Evolutionary conservation across 2,329 filamentous ascomycete genomes (phyloP), one percentile per base, ranked within the genome.

Genomic region (Pseudocercospora pini-densiflorae): DNA sequence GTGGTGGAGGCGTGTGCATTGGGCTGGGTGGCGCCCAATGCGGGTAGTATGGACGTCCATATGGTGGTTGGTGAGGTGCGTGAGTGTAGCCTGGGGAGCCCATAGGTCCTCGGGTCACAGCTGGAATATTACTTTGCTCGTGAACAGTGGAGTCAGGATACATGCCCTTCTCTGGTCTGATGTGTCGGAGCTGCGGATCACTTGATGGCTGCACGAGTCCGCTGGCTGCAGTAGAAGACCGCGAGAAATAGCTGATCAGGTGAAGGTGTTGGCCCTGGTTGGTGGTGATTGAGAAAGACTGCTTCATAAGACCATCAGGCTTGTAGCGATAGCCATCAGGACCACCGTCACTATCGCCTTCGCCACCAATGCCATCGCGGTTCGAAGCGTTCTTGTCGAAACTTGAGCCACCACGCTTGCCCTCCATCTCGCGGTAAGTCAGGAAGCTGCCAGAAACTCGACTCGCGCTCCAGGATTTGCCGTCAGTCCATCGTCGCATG

Each of bases 271-370:
- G 93, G 71, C 93, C 88, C 43, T 86, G 89, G 1, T 92, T 93
- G 1, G 95, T 98, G 23, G 94, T 97, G 81, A 99, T 98, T 82
- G 94, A 98, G 85, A 98, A 99, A 0, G 95, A 98, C 81, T 99
- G 95, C 86, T 99, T 99, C 93, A 98, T 97, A 3, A 99, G 86
- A 0, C 95, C 95, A 75, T 99, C 95, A 9, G 91, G 92, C 84
- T 97, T 99, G 82, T 97, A 97, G 70, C 93, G 86, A 79, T 97
- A 97, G 49, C 93, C 93, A 78, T 97, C 93, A 0, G 92, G 92
- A 8, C 88, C 86, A 75, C 96, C 93, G 63, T 83, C 91, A 62
- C 92, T 90, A 70, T 93, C 92, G 58, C 95, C 94, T 77, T 92
- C 94, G 29, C 88, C 89, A 70, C 90, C 89, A 66, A 88, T 89